phyloP scores from a whole-genome alignment of 169 alveolate species.

The Ichthyophthirius multifiliis region DNA sequence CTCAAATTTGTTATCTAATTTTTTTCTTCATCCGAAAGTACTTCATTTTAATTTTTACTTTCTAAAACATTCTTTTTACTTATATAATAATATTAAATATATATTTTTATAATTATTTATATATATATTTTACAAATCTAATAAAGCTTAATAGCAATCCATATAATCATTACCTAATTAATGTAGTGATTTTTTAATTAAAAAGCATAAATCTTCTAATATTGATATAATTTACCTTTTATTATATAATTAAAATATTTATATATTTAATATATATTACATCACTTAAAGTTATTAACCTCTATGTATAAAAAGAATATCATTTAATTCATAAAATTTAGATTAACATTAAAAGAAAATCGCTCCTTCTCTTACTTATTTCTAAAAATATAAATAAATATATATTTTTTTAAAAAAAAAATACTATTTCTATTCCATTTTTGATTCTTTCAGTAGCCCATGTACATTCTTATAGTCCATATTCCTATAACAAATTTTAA shows the following conservation, averaged over 20 bases:
- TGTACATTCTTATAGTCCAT: neutral
- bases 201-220: neutral
- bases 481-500: neutral
- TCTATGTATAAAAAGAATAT: neutral
- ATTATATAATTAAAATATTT: neutral
- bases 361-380: neutral
- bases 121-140: neutral
- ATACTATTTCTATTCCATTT: neutral
- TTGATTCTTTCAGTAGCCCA: neutral
- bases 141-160: neutral
- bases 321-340: neutral
- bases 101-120: neutral
- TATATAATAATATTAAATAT: neutral
- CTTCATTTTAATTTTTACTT: neutral
- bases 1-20: too few relatives aligned
- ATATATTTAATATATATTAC: neutral
- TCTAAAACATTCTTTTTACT: neutral
- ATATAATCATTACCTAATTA: neutral
- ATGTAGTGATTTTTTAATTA: neutral
- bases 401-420: neutral
- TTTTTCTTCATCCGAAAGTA: neutral
- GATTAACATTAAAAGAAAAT: neutral
- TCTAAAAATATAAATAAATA: neutral
- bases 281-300: neutral
- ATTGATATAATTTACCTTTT: neutral